Evolutionary conservation across 345 rosid species (phyloP).

Genomic region (Eucalyptus coolabah): DNA sequence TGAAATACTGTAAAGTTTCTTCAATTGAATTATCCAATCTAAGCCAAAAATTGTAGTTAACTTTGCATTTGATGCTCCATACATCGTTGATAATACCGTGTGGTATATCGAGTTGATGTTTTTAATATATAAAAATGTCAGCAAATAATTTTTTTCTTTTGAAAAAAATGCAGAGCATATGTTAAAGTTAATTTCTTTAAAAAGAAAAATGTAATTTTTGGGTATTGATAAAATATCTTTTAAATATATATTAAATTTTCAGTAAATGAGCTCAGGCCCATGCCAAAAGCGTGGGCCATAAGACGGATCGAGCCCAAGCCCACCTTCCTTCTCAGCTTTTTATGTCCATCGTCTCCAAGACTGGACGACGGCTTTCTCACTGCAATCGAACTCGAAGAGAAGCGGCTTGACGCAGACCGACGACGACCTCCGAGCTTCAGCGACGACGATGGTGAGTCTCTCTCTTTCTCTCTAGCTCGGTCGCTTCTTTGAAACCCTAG

Average conservation of each 20-base stretch:
- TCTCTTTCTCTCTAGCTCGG: background rate
- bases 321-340: background rate
- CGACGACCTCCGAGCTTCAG: background rate
- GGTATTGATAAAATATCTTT: background rate
- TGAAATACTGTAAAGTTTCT: no score
- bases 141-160: no score
- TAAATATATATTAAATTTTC: background rate
- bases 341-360: background rate
- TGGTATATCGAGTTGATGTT: accelerated
- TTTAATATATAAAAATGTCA: no score
- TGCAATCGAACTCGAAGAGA: background rate
- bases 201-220: background rate
- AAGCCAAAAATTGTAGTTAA: no score
- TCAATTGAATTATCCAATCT: accelerated
- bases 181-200: no score
- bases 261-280: background rate
- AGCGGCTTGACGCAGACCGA: background rate
- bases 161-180: no score
- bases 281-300: background rate
- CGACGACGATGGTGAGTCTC: background rate
- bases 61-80: accelerated
- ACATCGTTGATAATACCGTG: accelerated
- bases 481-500: background rate
- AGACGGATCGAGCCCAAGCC: background rate
- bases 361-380: background rate